These are phyloP conservation scores for Chlorophyllum brunneum DNA, from an alignment of 768 basidiomycete species.

Conservation along the genomic window DNA sequence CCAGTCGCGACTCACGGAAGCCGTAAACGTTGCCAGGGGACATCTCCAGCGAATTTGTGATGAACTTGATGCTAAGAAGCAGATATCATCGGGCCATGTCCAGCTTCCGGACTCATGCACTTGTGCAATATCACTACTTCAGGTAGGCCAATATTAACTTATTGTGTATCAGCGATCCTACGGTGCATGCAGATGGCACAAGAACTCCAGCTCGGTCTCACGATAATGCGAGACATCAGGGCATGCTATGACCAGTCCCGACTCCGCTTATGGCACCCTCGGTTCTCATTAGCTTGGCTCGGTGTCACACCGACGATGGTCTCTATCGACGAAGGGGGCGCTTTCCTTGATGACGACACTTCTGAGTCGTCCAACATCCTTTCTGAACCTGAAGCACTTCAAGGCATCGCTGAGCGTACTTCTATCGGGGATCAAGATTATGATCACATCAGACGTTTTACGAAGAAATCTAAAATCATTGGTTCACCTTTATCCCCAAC, in stretches of 20 bases:
- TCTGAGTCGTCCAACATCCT: slow-evolving; percentile 19
- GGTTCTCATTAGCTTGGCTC: slow-evolving; percentile 36
- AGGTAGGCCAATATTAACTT: slow-evolving; percentile 25
- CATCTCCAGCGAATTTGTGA: slow-evolving; percentile 30
- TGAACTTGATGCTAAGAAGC: slow-evolving; percentile 23
- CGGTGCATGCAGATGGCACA: slow-evolving; percentile 35
- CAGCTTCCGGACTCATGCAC: slow-evolving; percentile 31
- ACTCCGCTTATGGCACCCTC: slow-evolving; percentile 37
- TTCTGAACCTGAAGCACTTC: slow-evolving; percentile 27
- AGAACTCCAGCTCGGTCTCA: slow-evolving; percentile 32
- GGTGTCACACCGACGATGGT: slow-evolving; percentile 31
- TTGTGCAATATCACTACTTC: slow-evolving; percentile 40
- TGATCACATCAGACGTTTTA: background rate
- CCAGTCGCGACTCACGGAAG: slow-evolving; percentile 19
- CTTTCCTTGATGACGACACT: slow-evolving; percentile 15
- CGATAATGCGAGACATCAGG: slow-evolving; percentile 27
- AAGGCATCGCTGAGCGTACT: slow-evolving; percentile 28
- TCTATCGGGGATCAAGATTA: slow-evolving; percentile 8
- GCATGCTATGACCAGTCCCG: slow-evolving; percentile 26
- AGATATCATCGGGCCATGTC: slow-evolving; percentile 15
- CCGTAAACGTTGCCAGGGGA: slow-evolving; percentile 23
- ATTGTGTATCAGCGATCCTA: background rate
- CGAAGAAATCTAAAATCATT: background rate
- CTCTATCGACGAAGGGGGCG: slow-evolving; percentile 18
- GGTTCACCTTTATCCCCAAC: slow-evolving; percentile 11